Base-by-base conservation (phyloP, 257 asterid species). In the Solanum peruvianum region DNA sequence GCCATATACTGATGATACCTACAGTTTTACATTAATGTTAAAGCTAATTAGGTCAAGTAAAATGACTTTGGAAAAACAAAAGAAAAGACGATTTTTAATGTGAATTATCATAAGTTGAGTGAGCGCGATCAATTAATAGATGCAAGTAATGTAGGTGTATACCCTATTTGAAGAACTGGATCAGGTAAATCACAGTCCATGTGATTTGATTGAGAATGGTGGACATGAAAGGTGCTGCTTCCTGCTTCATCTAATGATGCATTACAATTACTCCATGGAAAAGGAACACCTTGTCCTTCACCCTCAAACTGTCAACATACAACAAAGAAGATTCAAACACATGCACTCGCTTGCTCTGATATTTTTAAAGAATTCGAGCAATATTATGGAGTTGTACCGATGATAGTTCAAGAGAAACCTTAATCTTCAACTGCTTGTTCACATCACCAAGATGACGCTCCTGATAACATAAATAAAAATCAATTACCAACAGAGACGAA, bases 361-460 rank as follows among this genome's bases (percentile, higher is more conserved):
- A 29, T 31, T 70, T 29, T 70, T 31, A 37, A 70, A 70, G 4
- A 70, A 20, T 70, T 7, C 3, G 1, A 70, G 13, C 25, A 33
- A 16, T 10, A 31, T 33, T 4, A 33, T 25, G 11, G 10, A 78
- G 14, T 93, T 71, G 16, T 93, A 94, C 98, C 90, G 93, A 64
- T 85, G 98, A 91, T 92, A 93, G 87, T 93, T 95, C 97, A 1
- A 92, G 90, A 70, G 99, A 96, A 86, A 95, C 94, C 92, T 91
- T 95, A 88, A 92, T 89, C 92, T 93, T 95, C 67, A 96, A 91
- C 88, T 96, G 98, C 96, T 93, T 93, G 94, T 95, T 96, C 93
- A 96, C 87, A 88, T 95, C 98, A 71, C 98, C 98, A 12, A 95
- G 96, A 67, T 95, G 97, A 73, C 98, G 93, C 88, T 94, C 99